A percentile compares a stretch with the other conserved stretches of the same genome.
Evolutionary conservation across 2,329 filamentous ascomycete genomes (phyloP).

Genomic region (Aspergillus latus): DNA sequence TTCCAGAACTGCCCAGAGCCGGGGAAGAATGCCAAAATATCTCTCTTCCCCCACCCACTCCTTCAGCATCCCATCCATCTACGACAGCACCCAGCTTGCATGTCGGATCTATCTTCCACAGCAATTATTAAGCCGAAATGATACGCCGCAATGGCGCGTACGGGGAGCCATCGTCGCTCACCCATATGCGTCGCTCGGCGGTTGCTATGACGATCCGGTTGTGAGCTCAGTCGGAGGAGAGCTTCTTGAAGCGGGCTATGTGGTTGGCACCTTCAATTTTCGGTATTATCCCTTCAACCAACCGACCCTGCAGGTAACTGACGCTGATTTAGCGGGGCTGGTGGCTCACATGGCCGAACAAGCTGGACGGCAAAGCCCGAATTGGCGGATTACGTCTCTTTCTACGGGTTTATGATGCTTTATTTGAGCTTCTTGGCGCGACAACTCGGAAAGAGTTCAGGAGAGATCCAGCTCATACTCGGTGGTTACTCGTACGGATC

Average conservation of each 20-base stretch:
- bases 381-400: constrained; percentile 75
- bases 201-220: constrained; percentile 77
- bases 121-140: constrained; percentile 24
- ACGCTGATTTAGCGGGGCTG: constrained; percentile 24
- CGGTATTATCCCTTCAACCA: constrained; percentile 53
- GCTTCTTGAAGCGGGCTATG: constrained; percentile 67
- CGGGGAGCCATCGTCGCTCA: constrained; percentile 73
- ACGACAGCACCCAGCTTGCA: constrained; percentile 73
- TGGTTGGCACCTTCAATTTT: constrained; percentile 91
- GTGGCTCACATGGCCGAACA: constrained; percentile 54
- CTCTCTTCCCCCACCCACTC: constrained; percentile 45
- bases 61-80: constrained; percentile 79
- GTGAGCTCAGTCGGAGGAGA: constrained; percentile 66
- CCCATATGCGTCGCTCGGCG: constrained; percentile 86
- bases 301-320: neutral
- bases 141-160: constrained; percentile 33
- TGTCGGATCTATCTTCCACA: constrained; percentile 79
- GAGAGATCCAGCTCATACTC: constrained; percentile 48
- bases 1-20: neutral
- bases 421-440: constrained; percentile 63
- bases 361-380: constrained; percentile 87
- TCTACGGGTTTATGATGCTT: constrained; percentile 73
- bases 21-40: constrained; percentile 31
- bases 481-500: constrained; percentile 91
- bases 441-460: too few species aligned